A percentile compares a stretch with the other conserved stretches of the same genome.
phyloP scores from a whole-genome alignment of 768 basidiomycete species.

The Amanita pseudoporphyria region DNA sequence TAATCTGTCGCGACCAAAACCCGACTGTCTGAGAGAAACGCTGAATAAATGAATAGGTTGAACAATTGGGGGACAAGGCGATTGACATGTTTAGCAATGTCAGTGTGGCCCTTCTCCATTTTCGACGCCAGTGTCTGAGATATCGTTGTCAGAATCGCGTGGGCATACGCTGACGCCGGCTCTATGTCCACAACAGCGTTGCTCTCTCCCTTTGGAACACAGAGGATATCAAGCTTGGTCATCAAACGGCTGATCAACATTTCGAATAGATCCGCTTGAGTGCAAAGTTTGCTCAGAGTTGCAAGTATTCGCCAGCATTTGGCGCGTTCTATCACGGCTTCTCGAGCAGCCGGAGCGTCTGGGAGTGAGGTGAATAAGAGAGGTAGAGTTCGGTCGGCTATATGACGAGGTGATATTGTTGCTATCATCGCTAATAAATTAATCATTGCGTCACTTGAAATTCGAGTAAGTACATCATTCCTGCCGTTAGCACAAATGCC shows the following conservation, averaged over 20 bases:
- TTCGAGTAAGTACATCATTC: neutral
- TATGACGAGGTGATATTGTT: conserved; percentile 43
- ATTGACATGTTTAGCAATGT: conserved; percentile 77
- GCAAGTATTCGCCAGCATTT: conserved; percentile 60
- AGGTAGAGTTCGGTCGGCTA: conserved; percentile 72
- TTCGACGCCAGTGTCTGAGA: conserved; percentile 45
- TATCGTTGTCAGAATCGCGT: conserved; percentile 70
- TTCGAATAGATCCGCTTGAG: conserved; percentile 73
- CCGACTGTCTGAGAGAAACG: conserved; percentile 20
- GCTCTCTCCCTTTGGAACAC: conserved; percentile 22
- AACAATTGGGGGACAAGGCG: conserved; percentile 63
- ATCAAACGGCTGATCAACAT: conserved; percentile 68
- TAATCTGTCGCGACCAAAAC: conserved; percentile 28
- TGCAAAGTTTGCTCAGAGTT: conserved; percentile 63
- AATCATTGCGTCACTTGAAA: conserved; percentile 45
- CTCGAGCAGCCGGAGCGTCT: conserved; percentile 45
- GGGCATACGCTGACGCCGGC: conserved; percentile 72
- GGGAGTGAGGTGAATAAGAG: conserved; percentile 71
- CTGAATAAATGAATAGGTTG: conserved; percentile 44
- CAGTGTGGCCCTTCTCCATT: conserved; percentile 44
- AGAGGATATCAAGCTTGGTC: conserved; percentile 68
- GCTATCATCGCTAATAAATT: conserved; percentile 59
- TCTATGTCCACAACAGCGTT: conserved; percentile 32
- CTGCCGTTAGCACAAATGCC: conserved; percentile 3
- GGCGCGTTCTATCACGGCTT: conserved; percentile 44